phyloP scores from a whole-genome alignment of 176 grass and related monocot genomes.

The Triticum monococcum region DNA sequence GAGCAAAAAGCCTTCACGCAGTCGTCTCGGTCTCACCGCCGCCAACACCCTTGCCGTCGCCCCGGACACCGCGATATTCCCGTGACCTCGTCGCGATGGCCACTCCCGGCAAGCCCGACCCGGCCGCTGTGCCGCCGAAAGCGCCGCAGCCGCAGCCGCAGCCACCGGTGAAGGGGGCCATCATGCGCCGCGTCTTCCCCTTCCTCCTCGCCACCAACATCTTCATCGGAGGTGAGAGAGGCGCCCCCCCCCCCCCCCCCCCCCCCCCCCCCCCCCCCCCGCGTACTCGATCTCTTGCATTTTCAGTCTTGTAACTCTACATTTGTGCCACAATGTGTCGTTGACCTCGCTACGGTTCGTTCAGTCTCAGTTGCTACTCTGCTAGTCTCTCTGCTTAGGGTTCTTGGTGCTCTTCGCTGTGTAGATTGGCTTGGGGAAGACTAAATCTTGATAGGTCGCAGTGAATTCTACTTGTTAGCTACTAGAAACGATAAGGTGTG shows the following conservation, averaged over 20 bases:
- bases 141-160: conserved; percentile 27
- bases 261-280: background rate
- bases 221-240: conserved; percentile 67
- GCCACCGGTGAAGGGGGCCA: conserved; percentile 43
- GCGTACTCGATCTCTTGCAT: conserved; percentile 11
- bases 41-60: background rate
- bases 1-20: background rate
- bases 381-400: background rate
- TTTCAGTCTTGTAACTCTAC: background rate
- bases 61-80: background rate
- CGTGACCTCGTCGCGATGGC: conserved; percentile 29
- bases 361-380: background rate
- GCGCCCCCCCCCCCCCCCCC: background rate
- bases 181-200: conserved; percentile 76
- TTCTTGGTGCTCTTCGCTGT: background rate
- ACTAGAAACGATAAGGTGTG: background rate
- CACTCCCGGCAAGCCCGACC: conserved; percentile 9
- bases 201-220: conserved; percentile 74
- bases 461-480: background rate
- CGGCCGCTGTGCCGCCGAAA: conserved; percentile 10
- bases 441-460: background rate
- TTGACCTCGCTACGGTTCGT: background rate
- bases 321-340: background rate
- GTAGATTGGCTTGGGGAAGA: conserved; percentile 3
- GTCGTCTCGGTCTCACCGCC: background rate